Percentiles rank a stretch among this genome's conserved stretches.
These are phyloP conservation scores for Penicillium sp. DNA, from an alignment of 2,329 filamentous ascomycete species.

Conservation along the genomic window DNA sequence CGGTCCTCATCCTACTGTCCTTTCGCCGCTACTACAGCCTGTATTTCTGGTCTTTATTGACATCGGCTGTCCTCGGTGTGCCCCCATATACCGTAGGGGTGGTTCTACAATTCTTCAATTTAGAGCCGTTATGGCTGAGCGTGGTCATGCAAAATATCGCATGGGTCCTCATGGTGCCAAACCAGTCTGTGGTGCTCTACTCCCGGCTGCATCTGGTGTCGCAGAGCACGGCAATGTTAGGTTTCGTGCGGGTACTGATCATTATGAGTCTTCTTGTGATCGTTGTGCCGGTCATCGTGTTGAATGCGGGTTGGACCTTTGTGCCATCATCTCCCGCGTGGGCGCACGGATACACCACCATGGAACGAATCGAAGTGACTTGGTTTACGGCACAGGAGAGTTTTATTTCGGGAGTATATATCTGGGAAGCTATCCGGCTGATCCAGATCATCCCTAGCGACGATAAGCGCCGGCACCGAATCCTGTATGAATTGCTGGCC, in stretches of 20 bases:
- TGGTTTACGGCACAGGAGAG: neutral
- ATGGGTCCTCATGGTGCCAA: neutral
- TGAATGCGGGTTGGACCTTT: neutral
- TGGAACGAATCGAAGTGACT: neutral
- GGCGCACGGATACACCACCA: neutral
- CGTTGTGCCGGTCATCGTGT: neutral
- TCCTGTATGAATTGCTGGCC: neutral
- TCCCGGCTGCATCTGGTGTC: neutral
- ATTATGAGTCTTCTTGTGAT: neutral
- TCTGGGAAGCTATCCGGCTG: neutral
- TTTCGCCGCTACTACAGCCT: conserved; percentile 7
- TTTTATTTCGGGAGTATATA: neutral
- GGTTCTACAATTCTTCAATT: neutral
- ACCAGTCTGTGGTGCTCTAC: neutral
- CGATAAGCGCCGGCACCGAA: neutral
- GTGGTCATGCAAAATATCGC: neutral
- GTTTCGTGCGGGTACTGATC: neutral
- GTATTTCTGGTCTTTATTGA: conserved; percentile 7
- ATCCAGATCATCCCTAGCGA: neutral
- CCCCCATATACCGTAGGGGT: neutral
- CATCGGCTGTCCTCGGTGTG: conserved; percentile 2
- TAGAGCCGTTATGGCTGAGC: neutral
- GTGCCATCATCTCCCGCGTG: neutral
- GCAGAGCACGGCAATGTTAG: neutral
- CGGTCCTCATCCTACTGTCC: conserved; percentile 2